Base-by-base conservation (phyloP, 768 basidiomycete species). In the Rhodotorula taiwanensis region DNA sequence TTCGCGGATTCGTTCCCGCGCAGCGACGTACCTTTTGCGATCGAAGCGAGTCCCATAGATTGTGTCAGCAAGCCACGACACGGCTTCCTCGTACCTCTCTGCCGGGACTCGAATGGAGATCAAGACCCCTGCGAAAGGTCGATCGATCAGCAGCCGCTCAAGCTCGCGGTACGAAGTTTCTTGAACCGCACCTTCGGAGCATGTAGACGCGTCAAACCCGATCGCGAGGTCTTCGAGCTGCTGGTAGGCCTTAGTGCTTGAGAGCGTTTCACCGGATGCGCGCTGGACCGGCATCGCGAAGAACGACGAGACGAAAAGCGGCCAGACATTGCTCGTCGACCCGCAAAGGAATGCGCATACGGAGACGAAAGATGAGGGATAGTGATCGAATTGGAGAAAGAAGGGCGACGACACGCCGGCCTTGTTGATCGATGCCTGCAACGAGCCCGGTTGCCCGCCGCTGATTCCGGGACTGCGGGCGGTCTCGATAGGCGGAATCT, bases 221-320 rank as follows among this genome's bases (percentile, higher is more conserved):
- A 95, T 89, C 0, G 93, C 94, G 67, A 87, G 86, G 73, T 90
- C 81, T 72, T 93, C 90, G 1, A 98, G 82, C 66, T 83, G 83
- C 74, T 93, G 86, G 64, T 93, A 81, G 27, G 95, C 94, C 62
- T 93, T 83, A 76, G 97, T 90, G 64, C 92, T 88, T 23, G 81
- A 78, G 41, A 98, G 77, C 31, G 76, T 75, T 63, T 83, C 81
- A 4, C 92, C 94, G 57, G 78, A 76, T 43, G 81, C 78, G 36
- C 84, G 79, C 54, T 78, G 81, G 28, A 99, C 81, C 4, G 92
- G 90, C 4, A 97, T 79, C 21, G 87, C 84, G 75, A 95, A 97
- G 79, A 99, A 87, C 1, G 88, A 79, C 27, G 83, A 80, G 27
- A 88, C 79, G 72, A 92, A 91, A 14, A 86, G 80, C 31, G 83